phyloP scores from a whole-genome alignment of 2,329 filamentous ascomycete species.

The Hypoxylon sp. region DNA sequence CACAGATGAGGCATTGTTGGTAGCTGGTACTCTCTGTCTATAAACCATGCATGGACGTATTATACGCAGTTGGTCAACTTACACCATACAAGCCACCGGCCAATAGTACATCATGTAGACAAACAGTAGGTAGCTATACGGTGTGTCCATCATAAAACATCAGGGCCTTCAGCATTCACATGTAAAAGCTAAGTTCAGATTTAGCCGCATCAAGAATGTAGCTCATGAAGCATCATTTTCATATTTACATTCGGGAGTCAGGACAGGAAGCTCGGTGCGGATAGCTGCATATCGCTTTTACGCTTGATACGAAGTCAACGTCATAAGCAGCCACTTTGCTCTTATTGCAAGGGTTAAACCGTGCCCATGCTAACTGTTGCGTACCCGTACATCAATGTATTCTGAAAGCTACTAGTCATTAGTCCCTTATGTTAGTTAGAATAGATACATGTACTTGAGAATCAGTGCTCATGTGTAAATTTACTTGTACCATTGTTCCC shows the following conservation, averaged over 20 bases:
- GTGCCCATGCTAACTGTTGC: background rate
- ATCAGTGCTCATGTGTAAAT: background rate
- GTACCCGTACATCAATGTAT: background rate
- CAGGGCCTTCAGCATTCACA: background rate
- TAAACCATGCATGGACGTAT: background rate
- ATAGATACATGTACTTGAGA: background rate
- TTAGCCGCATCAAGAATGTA: background rate
- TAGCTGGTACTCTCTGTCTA: background rate
- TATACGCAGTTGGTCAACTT: background rate
- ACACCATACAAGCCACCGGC: background rate
- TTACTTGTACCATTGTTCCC: background rate
- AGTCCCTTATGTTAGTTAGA: too few species aligned
- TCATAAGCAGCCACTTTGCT: background rate
- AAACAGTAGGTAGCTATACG: background rate
- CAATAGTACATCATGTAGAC: conserved; percentile 14
- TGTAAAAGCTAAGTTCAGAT: background rate
- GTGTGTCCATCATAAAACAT: background rate
- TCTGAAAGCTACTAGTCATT: background rate
- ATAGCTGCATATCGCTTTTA: conserved; percentile 28
- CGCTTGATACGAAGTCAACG: background rate
- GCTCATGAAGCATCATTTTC: background rate
- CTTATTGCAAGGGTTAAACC: too few species aligned
- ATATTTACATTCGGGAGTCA: conserved; percentile 8
- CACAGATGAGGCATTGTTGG: background rate
- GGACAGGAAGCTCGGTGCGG: conserved; percentile 27